Base-by-base conservation (phyloP, 495 filamentous ascomycete genomes). In the Astrocystis sublimbata region DNA sequence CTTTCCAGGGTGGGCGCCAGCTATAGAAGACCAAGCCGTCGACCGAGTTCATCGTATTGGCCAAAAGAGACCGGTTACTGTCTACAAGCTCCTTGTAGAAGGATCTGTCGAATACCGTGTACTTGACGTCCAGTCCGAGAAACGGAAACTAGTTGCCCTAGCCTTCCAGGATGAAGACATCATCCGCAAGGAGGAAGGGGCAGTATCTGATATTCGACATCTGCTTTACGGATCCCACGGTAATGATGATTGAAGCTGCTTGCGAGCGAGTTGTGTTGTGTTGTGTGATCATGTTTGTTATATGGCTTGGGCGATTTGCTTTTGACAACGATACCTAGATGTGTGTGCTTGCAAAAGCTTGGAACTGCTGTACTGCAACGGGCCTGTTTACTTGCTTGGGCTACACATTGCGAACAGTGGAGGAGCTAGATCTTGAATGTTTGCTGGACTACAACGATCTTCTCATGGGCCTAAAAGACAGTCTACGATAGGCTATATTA, bases 1-100 rank as follows among this genome's bases (percentile, higher is more conserved):
- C 28, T 15, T 6, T 23, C 42, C 24, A 76, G 74, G 92, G 93
- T 97, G 93, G 92, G 92, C 92, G 3, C 91, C 92, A 0, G 92
- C 92, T 0, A 93, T 96, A 61, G 93, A 98, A 73, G 92, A 96
- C 67, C 93, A 98, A 68, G 93, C 93, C 26, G 84, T 97, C 2
- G 93, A 98, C 69, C 87, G 93, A 1, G 93, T 97, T 17, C 91
- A 97, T 64, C 81, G 93, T 4, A 82, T 97, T 0, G 93, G 93
- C 2, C 93, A 98, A 75, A 93, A 81, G 57, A 80, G 88, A 31
- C 83, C 87, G 62, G 89, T 87, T 0, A 91, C 85, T 1, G 89
- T 97, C 5, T 93, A 89, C 83, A 79, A 92, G 57, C 75, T 97
- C 6, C 84, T 97, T 0, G 89, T 97, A 81, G 89, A 96, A 58